These are phyloP conservation scores for Leishmania amazonensis DNA, from an alignment of 208 protist genomes.

Conservation along the genomic window DNA sequence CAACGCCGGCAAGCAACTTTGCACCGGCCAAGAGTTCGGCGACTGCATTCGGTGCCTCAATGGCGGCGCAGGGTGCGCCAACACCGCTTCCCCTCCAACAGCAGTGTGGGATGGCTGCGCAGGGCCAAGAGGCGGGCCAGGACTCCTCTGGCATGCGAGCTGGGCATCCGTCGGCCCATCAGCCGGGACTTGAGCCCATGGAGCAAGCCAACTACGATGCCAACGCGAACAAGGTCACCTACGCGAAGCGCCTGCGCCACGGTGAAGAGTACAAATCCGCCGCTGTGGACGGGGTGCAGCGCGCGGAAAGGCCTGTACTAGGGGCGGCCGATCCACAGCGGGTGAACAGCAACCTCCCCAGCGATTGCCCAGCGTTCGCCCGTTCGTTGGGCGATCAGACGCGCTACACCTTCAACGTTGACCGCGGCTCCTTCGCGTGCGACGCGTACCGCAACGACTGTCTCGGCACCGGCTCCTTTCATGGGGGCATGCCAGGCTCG, in stretches of 20 bases:
- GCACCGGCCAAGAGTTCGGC: neutral
- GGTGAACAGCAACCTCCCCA: constrained; percentile 35
- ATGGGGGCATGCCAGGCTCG: constrained; percentile 10
- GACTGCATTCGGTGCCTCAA: neutral
- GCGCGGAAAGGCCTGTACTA: constrained; percentile 17
- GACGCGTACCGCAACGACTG: constrained; percentile 16
- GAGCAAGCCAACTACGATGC: constrained; percentile 24
- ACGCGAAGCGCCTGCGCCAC: constrained; percentile 37
- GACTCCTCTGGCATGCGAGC: neutral
- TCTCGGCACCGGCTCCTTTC: constrained; percentile 17
- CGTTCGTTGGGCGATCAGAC: constrained; percentile 18
- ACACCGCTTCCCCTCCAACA: neutral
- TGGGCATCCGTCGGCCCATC: neutral
- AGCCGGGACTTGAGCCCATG: neutral
- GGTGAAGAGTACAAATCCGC: constrained; percentile 29
- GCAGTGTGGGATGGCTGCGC: neutral
- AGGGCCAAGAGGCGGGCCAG: neutral
- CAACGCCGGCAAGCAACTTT: neutral
- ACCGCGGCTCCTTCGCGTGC: constrained; percentile 32
- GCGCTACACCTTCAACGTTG: constrained; percentile 33
- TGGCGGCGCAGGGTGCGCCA: neutral
- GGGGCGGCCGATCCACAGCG: constrained; percentile 21
- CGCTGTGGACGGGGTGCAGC: constrained; percentile 24
- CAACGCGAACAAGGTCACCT: constrained; percentile 31
- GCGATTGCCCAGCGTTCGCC: constrained; percentile 22